A percentile compares a stretch with the other conserved stretches of the same genome.
These are phyloP conservation scores for Coemansia sp. DNA, from an alignment of 192 early-diverging fungal species.

Conservation along the genomic window DNA sequence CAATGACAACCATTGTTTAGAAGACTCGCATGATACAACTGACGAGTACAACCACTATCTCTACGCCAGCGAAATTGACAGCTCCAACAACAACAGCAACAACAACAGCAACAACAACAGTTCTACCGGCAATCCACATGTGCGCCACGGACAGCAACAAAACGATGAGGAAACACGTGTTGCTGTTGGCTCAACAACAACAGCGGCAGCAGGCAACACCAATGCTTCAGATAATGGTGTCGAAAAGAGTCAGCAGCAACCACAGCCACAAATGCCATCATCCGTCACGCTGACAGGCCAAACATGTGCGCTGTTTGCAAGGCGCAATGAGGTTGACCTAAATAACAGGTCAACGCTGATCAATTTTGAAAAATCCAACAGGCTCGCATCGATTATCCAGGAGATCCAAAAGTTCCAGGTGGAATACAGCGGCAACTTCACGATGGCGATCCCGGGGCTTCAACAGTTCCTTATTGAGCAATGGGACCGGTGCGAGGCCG, in stretches of 20 bases:
- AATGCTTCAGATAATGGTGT: background rate
- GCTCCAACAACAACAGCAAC: too few relatives aligned
- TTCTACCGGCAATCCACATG: background rate
- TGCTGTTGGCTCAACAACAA: background rate
- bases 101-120: too few relatives aligned
- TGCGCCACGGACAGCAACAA: background rate
- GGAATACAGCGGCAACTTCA: conserved; percentile 63
- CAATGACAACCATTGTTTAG: background rate
- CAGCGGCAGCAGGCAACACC: background rate
- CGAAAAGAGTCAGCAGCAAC: background rate
- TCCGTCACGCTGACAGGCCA: conserved; percentile 43
- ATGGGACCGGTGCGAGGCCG: conserved; percentile 35
- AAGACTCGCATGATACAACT: background rate
- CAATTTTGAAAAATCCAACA: conserved; percentile 82
- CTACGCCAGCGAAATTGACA: background rate
- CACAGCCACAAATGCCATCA: background rate
- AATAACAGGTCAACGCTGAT: conserved; percentile 57
- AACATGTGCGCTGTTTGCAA: conserved; percentile 42
- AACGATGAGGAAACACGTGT: background rate
- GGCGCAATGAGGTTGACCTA: conserved; percentile 33
- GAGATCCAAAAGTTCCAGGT: conserved; percentile 79
- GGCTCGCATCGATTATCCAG: conserved; percentile 60
- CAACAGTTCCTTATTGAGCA: conserved; percentile 54
- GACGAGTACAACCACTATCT: too few relatives aligned
- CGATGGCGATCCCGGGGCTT: conserved; percentile 51